Conservation (phyloP, 257 asterid species). For the Sherardia arvensis region DNA sequence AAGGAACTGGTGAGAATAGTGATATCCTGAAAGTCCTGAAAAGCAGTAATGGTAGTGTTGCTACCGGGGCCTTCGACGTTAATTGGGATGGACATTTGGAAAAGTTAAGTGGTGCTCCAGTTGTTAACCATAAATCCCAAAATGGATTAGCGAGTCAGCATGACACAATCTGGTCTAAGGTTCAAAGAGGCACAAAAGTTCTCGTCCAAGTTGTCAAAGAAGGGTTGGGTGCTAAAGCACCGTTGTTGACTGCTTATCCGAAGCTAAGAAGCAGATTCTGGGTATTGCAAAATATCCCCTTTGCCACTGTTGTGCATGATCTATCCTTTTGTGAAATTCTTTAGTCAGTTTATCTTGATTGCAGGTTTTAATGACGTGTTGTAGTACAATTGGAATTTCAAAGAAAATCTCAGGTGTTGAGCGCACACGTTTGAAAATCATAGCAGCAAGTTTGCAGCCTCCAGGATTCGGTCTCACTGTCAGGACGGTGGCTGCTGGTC, state of each 20-base stretch:
- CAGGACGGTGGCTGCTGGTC: constrained; percentile 91
- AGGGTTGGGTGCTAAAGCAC: constrained; percentile 93
- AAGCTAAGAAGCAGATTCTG: constrained; percentile 93
- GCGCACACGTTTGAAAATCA: constrained; percentile 71
- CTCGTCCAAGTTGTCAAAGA: constrained; percentile 94
- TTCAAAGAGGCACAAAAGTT: constrained; percentile 72
- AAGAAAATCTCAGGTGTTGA: constrained; percentile 88
- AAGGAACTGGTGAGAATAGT: constrained; percentile 32
- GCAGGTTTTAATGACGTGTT: constrained; percentile 68
- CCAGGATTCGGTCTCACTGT: constrained; percentile 89
- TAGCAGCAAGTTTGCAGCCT: constrained; percentile 87
- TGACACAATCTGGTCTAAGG: constrained; percentile 54
- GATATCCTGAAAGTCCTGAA: constrained; percentile 36
- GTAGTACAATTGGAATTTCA: constrained; percentile 68
- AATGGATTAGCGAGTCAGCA: constrained; percentile 19
- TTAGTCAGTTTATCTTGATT: constrained; percentile 15
- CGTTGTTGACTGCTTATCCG: constrained; percentile 87
- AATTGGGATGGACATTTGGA: constrained; percentile 27
- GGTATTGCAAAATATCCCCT: constrained; percentile 42
- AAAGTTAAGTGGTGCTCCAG: constrained; percentile 25
- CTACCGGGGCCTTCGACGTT: constrained; percentile 29
- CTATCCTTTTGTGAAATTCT: constrained; percentile 12
- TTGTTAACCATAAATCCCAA: constrained; percentile 16
- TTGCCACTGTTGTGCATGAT: constrained; percentile 19
- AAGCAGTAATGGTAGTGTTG: constrained; percentile 52